Base-by-base conservation (phyloP, 2,329 filamentous ascomycete genomes). In the Uncinocarpus reesii region DNA sequence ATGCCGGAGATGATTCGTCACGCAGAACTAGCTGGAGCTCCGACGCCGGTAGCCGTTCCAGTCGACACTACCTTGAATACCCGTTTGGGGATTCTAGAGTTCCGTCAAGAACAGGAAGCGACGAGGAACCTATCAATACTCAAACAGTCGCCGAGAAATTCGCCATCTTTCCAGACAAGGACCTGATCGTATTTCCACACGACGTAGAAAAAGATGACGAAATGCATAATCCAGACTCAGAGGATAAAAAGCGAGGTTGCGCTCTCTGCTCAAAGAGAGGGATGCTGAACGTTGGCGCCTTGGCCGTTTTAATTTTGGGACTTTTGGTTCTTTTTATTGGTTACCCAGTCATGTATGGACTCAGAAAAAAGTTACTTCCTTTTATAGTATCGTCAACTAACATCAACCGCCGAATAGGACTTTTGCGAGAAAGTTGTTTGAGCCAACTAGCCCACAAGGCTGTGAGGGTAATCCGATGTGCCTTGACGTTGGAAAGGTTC, bases 161-260 rank as follows among this genome's bases (percentile, higher is more conserved):
- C 63, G 84, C 83, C 59, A 84, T 86, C 46, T 71, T 78, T 60
- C 81, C 82, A 0, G 81, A 79, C 2, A 77, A 80, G 11, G 80
- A 80, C 4, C 65, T 85, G 45, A 61, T 86, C 34, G 65, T 85
- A 16, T 85, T 81, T 56, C 82, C 81, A 0, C 80, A 84, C 60
- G 81, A 85, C 58, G 77, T 84, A 18, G 82, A 86, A 61, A 83
- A 83, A 57, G 82, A 86, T 59, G 82, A 86, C 58, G 81, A 77
- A 54, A 59, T 86, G 53, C 82, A 86, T 60, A 84, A 84, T 56
- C 82, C 82, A 0, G 80, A 82, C 57, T 77, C 80, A 1, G 74
- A 75, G 45, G 80, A 84, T 40, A 73, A 80, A 34, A 65, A 73
- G 43, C 71, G 75, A 38, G 77, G 81, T 54, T 81, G 79, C 56